A percentile compares a stretch with the other conserved stretches of the same genome.
Conservation (phyloP, 2,329 filamentous ascomycete species). For the Pyrenochaeta sp. region DNA sequence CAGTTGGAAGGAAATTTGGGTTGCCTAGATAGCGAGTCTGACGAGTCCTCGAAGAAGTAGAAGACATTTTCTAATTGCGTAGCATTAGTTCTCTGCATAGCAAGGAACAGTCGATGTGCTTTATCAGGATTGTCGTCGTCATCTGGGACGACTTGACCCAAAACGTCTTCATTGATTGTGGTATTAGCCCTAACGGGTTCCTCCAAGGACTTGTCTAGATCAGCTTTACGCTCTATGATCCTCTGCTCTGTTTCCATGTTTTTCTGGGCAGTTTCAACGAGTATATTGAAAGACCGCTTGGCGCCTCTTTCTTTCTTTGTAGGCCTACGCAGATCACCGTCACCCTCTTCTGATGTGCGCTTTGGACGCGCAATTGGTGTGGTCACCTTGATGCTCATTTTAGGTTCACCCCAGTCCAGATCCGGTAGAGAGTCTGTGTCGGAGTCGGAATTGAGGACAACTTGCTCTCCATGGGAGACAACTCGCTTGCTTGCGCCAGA, state of each 20-base stretch:
- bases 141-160: slow-evolving; percentile 60
- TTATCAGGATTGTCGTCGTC: slow-evolving; percentile 78
- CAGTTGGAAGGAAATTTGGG: slow-evolving; percentile 16
- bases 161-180: slow-evolving; percentile 33
- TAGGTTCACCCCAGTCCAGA: slow-evolving; percentile 56
- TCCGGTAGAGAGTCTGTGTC: slow-evolving; percentile 63
- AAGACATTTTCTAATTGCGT: slow-evolving; percentile 62
- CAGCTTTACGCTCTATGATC: slow-evolving; percentile 37
- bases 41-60: slow-evolving; percentile 59
- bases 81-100: slow-evolving; percentile 69
- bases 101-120: slow-evolving; percentile 61
- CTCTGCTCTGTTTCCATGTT: slow-evolving; percentile 34
- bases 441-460: slow-evolving; percentile 74
- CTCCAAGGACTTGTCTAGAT: slow-evolving; percentile 32
- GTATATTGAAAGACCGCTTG: slow-evolving; percentile 29
- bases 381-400: slow-evolving; percentile 16
- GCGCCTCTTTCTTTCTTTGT: slow-evolving; percentile 20
- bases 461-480: slow-evolving; percentile 61
- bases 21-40: slow-evolving; percentile 3
- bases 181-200: slow-evolving; percentile 11
- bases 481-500: slow-evolving; percentile 56
- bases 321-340: slow-evolving; percentile 33
- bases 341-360: slow-evolving; percentile 15
- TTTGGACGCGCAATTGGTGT: slow-evolving; percentile 18
- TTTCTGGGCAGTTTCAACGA: slow-evolving; percentile 35